Evolutionary conservation across 495 filamentous ascomycete genomes (phyloP).

Genomic region (Halenospora varia): DNA sequence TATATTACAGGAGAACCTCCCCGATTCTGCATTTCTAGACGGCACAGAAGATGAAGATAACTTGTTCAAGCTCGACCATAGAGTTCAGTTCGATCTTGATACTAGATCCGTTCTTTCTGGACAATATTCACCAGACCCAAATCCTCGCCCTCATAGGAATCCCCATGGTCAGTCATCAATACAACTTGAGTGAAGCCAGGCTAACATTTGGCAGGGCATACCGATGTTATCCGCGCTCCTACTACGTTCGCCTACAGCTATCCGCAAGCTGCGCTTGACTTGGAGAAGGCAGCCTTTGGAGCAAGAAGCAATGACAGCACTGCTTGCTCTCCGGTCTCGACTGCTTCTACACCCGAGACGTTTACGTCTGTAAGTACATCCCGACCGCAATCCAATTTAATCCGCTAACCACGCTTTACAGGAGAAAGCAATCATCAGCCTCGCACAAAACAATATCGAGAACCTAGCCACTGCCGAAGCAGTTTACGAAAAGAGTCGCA

Average conservation of each 20-base stretch:
- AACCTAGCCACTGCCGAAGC: background rate
- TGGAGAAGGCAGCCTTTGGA: background rate
- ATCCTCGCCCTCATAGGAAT: conserved; percentile 1
- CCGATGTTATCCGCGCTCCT: background rate
- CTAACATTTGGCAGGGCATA: background rate
- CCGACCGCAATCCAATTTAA: background rate
- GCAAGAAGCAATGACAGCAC: background rate
- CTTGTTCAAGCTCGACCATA: background rate
- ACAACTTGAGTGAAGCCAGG: background rate
- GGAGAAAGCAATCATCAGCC: background rate
- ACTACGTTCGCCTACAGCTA: background rate
- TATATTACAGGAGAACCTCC: background rate
- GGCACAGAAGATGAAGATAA: background rate
- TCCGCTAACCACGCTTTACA: background rate
- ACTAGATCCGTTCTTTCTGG: conserved; percentile 11
- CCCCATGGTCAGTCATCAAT: conserved; percentile 3
- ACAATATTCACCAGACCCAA: background rate
- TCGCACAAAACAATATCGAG: background rate
- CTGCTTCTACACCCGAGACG: background rate
- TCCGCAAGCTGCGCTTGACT: background rate
- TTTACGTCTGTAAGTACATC: background rate
- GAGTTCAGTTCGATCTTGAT: conserved; percentile 13
- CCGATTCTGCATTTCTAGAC: background rate
- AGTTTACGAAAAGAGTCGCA: background rate
- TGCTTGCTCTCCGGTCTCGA: background rate